These are phyloP conservation scores for Ophiostoma montium DNA, from an alignment of 2,329 filamentous ascomycete species.

Conservation along the genomic window DNA sequence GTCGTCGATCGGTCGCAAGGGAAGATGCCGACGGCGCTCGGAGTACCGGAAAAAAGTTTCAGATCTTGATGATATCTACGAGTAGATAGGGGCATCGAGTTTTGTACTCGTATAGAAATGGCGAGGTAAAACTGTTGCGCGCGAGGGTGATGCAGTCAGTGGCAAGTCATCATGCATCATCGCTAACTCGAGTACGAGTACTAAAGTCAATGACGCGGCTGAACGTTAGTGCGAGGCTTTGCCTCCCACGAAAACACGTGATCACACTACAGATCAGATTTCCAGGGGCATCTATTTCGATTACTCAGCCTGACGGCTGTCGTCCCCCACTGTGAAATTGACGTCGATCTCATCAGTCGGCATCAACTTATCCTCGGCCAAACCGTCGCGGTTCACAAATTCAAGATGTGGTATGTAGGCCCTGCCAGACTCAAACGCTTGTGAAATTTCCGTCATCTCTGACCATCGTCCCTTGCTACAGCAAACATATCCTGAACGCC, in stretches of 20 bases:
- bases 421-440: background rate
- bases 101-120: no score
- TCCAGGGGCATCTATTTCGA: constrained; percentile 1
- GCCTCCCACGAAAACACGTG: constrained; percentile 9
- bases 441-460: background rate
- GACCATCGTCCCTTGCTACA: constrained; percentile 21
- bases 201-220: background rate
- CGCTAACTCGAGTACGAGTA: no score
- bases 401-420: constrained; percentile 8
- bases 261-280: no score
- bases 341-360: background rate
- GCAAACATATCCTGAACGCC: constrained; percentile 96
- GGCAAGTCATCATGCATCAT: no score
- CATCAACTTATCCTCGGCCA: background rate
- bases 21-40: no score
- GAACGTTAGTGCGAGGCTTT: constrained; percentile 2
- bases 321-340: background rate
- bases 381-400: background rate
- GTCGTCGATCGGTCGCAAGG: no score
- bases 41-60: no score
- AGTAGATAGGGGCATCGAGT: no score
- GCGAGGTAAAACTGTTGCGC: no score
- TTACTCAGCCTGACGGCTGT: background rate
- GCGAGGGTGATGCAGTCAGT: no score
- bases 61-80: no score